Base-by-base conservation (phyloP, 1,139 yeast genomes). In the Meyerozyma sp. region DNA sequence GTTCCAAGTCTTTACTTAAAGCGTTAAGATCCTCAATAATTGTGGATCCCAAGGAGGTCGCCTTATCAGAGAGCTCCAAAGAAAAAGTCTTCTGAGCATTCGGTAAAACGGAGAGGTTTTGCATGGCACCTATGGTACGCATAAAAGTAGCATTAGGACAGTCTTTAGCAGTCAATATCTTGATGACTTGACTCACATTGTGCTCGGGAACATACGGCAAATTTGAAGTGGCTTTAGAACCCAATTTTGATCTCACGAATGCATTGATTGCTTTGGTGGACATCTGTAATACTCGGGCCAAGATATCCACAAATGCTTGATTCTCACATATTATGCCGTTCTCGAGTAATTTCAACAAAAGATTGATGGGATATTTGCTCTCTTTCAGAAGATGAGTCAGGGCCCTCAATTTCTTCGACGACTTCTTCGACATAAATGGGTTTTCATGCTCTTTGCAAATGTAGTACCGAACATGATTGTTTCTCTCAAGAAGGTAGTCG, bases 131-230 rank as follows among this genome's bases (percentile, higher is more conserved):
- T 42, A 91, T 73, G 0, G 94, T 83, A 58, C 91, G 86, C 55
- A 90, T 89, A 64, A 90, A 90, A 0, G 95, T 90, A 36, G 84
- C 78, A 51, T 89, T 84, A 25, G 91, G 82, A 59, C 97, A 89
- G 46, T 90, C 95, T 57, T 87, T 88, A 1, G 94, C 81, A n/a
- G 85, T 79, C 44, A 91, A 70, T 37, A 89, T 79, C 32, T 81
- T 76, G 16, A 87, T 83, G 41, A 89, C 70, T 47, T 78, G 77
- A 44, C 79, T 75, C 56, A 87, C 68, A 50, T 84, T 82, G 36
- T 72, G 66, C 39, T 77, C 82, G 2, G 91, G 85, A 49, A 89
- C 79, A 41, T 66, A 65, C 1, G 95, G 96, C 2, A 84, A 68
- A 16, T 71, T 72, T 27, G 69, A 74, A 37, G 65, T 62, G n/a